Percentiles rank a stretch among this genome's conserved stretches.
These are phyloP conservation scores for Heimioporus punctisporus DNA, from an alignment of 1,284 basidiomycete genomes.

Conservation along the genomic window DNA sequence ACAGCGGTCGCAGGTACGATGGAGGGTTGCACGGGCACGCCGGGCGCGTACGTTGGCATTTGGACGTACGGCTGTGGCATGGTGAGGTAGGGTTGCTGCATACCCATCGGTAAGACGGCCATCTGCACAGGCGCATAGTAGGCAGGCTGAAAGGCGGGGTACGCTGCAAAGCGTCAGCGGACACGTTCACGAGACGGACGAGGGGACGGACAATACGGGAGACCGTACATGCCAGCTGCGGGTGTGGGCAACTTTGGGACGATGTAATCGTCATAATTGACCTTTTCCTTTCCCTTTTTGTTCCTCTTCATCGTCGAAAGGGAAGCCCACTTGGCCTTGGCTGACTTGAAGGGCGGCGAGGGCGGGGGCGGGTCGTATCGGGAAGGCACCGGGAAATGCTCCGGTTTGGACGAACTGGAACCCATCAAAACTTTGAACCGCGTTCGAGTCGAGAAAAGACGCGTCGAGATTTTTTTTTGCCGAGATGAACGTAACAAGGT, in stretches of 20 bases:
- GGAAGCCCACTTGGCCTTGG: constrained; percentile 18
- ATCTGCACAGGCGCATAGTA: constrained; percentile 33
- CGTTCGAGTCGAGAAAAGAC: too few relatives aligned
- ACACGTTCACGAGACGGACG: constrained; percentile 25
- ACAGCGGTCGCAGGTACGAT: constrained; percentile 1
- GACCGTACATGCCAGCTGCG: neutral
- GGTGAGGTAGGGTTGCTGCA: constrained; percentile 27
- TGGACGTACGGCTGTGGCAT: constrained; percentile 30
- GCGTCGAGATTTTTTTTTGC: too few relatives aligned
- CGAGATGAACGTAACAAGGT: too few relatives aligned
- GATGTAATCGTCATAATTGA: constrained; percentile 16
- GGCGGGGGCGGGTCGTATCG: neutral
- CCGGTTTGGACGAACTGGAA: constrained; percentile 19
- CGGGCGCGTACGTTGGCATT: constrained; percentile 11
- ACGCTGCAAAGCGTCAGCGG: constrained; percentile 12
- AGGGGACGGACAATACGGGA: constrained; percentile 13
- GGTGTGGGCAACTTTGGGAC: constrained; percentile 15
- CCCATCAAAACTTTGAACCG: constrained; percentile 26
- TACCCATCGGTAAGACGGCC: constrained; percentile 19
- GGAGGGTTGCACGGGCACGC: constrained; percentile 16
- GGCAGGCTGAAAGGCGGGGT: constrained; percentile 22
- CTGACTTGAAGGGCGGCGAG: constrained; percentile 3
- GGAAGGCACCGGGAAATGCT: constrained; percentile 26
- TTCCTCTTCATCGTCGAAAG: constrained; percentile 13
- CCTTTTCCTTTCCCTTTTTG: constrained; percentile 18